phyloP scores from a whole-genome alignment of 1,284 basidiomycete genomes.

The Moniliella sp. region DNA sequence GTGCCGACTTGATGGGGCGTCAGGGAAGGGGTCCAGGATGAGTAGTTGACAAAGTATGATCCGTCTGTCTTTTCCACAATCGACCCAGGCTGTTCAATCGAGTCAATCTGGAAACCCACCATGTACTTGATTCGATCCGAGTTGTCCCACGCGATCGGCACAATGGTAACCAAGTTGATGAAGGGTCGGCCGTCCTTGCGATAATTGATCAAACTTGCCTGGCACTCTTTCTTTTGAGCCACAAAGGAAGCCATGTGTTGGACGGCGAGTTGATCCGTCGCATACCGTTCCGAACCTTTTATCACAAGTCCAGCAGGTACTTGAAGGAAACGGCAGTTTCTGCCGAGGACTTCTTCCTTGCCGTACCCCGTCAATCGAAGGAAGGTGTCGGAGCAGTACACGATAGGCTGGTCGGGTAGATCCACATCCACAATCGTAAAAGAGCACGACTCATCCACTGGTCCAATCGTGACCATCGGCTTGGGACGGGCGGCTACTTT shows the following conservation, averaged over 20 bases:
- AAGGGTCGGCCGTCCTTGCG: constrained; percentile 61
- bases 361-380: constrained; percentile 60
- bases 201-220: constrained; percentile 69
- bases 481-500: constrained; percentile 53
- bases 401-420: constrained; percentile 57
- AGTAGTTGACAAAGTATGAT: constrained; percentile 24
- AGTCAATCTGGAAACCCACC: constrained; percentile 62
- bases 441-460: constrained; percentile 69
- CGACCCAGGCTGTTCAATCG: constrained; percentile 61
- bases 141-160: constrained; percentile 9
- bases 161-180: constrained; percentile 36
- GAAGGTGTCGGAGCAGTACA: constrained; percentile 67
- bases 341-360: constrained; percentile 36
- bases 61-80: constrained; percentile 42
- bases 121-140: constrained; percentile 46
- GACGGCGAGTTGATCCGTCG: constrained; percentile 51
- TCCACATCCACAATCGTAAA: constrained; percentile 70
- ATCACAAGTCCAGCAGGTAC: constrained; percentile 48
- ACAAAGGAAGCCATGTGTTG: constrained; percentile 31
- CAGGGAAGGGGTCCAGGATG: constrained; percentile 1
- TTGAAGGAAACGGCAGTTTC: constrained; percentile 41
- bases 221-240: constrained; percentile 38
- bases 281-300: constrained; percentile 47
- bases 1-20: no score
- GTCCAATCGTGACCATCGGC: constrained; percentile 58